Evolutionary conservation across 768 basidiomycete species (phyloP), one percentile per base, ranked within the genome.

Genomic region (Collybiopsis luxurians): DNA sequence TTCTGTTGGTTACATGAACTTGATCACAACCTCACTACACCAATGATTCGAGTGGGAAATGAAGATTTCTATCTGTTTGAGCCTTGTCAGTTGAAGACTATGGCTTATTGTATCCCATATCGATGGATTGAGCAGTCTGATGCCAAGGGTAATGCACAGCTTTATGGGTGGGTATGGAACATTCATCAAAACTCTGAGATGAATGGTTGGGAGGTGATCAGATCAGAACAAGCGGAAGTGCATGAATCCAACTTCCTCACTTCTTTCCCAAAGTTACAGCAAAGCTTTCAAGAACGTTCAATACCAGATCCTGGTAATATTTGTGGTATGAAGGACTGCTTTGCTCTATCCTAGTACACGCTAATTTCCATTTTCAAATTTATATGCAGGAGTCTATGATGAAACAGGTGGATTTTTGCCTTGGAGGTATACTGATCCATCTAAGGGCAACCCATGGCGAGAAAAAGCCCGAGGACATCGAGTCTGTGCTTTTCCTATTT

Each of bases 31-130:
- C 36, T 12, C 5, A 6, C 28, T 27, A 48, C 46, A 28, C 45
- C 55, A 23, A 56, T 56, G 55, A 31, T 27, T n/a, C 43, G 55
- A 3, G 48, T 47, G 10, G 5, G 19, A 11, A 24, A 17, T 19
- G 9, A 48, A n/a, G 55, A 56, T 26, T 56, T 23, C 23, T 56
- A 56, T 39, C 19, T 56, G 19, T 39, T 40, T 48, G 45, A 56
- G 27, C 43, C 45, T 13, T 11, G 24, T 21, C 4, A 7, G 24
- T 24, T 56, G 9, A 27, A 17, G 9, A n/a, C 24, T 48, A n/a
- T 5, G 12, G 4, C 11, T 28, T 7, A 6, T 5, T 27, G 12
- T 38, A 48, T 56, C 10, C 55, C 55, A 17, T 11, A 11, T 30
- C 45, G 55, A 3, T 56, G 55, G 55, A n/a, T n/a, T n/a, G n/a